Evolutionary conservation across 495 filamentous ascomycete species (phyloP).

Genomic region (Penicillium bialowiezense): DNA sequence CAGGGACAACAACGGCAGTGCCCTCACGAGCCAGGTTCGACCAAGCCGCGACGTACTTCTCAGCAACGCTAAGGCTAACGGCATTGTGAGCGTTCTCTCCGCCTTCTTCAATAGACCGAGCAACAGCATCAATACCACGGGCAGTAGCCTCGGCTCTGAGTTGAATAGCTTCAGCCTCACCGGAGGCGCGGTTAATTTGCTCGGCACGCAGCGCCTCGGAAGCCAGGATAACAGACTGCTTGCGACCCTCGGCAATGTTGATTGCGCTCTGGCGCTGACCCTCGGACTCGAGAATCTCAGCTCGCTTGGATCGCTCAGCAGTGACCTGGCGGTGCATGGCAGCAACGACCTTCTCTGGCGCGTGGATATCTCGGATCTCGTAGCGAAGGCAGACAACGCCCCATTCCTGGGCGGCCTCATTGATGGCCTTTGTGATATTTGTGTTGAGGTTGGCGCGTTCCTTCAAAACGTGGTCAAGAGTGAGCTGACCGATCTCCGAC

Average conservation of each 20-base stretch:
- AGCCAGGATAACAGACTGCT: constrained; percentile 92
- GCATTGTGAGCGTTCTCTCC: constrained; percentile 74
- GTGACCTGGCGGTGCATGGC: constrained; percentile 99
- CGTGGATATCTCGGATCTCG: constrained; percentile 98
- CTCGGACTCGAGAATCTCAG: constrained; percentile 94
- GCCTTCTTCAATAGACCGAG: constrained; percentile 65
- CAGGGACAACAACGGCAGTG: constrained; percentile 90
- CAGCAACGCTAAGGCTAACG: constrained; percentile 81
- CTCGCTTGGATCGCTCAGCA: constrained; percentile 92
- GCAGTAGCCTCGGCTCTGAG: constrained; percentile 85
- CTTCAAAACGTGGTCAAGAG: constrained; percentile 95
- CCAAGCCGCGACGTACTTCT: constrained; percentile 98
- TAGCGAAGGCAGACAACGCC: constrained; percentile 94
- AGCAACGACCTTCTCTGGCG: constrained; percentile 84
- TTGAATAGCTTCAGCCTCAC: constrained; percentile 91
- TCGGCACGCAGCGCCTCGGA: constrained; percentile 89
- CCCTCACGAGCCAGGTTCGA: constrained; percentile 87
- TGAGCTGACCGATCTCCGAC: constrained; percentile 92
- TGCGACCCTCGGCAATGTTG: constrained; percentile 96
- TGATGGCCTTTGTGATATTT: constrained; percentile 97
- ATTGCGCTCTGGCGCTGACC: constrained; percentile 95
- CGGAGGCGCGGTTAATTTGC: constrained; percentile 84
- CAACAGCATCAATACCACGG: constrained; percentile 81
- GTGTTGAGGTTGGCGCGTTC: constrained; percentile 93
- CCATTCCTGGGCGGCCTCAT: constrained; percentile 95